Evolutionary conservation across 805 yeast genomes (phyloP), one percentile per base, ranked within the genome.

Genomic region (Wickerhamiella azymoides): DNA sequence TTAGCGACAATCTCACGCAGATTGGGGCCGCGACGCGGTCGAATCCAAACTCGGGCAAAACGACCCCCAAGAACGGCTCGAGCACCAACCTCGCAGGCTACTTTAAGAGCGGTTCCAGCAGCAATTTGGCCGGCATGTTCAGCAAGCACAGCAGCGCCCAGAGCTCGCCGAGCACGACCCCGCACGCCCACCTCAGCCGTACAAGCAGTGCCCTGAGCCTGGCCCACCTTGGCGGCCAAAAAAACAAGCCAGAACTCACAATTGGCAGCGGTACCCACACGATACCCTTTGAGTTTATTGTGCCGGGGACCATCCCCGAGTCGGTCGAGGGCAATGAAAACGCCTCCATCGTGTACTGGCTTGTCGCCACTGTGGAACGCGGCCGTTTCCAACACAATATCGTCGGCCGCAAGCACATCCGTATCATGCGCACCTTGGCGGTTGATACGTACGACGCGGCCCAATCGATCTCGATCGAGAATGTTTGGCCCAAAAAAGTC

Each of bases 401-500:
- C 53, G 57, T 69, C 7, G 71, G 86, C 14, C 78, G 76, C 54
- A 83, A 78, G 62, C 85, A 79, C 56, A 52, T 92, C 2, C 75
- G 94, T 50, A 77, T 92, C 9, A 76, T 92, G 10, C 72, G 98
- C 56, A 89, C 97, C 0, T 65, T 89, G 49, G 78, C 94, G 1
- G 74, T 94, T 0, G 97, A 89, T 61, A 74, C 93, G 1, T 73
- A 83, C 3, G 97, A 92, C 56, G 68, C 86, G 19, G 73, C 93
- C 0, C 96, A 89, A 61, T 84, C 97, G 0, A 83, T 88, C 54
- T 84, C 94, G 0, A 93, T 89, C 27, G 95, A 86, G 58, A 89
- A 89, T 60, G 79, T 88, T 1, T 89, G 97, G 97, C 96, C 97
- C 2, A 68, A 77, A 39, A 92, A 92, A 59, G 84, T 89, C 27